Percentiles rank a stretch among this genome's conserved stretches.
These are phyloP conservation scores for Globisporangium rhizosaccharum DNA, from an alignment of 352 stramenopile species.

Conservation along the genomic window DNA sequence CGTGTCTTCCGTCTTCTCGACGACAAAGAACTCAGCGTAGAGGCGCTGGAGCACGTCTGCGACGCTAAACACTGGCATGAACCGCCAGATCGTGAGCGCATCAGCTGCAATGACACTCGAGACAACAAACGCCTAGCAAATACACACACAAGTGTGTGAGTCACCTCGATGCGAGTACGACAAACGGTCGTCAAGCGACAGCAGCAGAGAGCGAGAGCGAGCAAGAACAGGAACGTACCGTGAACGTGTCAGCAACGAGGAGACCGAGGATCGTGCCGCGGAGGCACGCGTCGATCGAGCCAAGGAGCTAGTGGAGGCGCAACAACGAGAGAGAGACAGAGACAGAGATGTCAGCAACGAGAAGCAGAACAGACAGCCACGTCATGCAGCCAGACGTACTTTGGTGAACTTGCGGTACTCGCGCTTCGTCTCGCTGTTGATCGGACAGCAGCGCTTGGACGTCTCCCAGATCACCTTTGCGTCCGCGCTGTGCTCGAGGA, in stretches of 20 bases:
- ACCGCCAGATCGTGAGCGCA: slow-evolving; percentile 56
- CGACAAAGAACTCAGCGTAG: slow-evolving; percentile 69
- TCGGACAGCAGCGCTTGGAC: slow-evolving; percentile 77
- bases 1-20: slow-evolving; percentile 44
- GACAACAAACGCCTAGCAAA: slow-evolving; percentile 69
- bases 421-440: slow-evolving; percentile 81
- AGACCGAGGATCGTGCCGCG: slow-evolving; percentile 79
- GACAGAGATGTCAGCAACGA: not conserved
- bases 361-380: not conserved
- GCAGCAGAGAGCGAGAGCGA: not conserved
- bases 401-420: slow-evolving; percentile 88
- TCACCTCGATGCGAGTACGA: not conserved
- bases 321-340: not conserved
- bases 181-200: not conserved
- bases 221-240: slow-evolving; percentile 12
- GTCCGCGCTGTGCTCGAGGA: slow-evolving; percentile 79
- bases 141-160: not conserved
- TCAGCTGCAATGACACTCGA: slow-evolving; percentile 73
- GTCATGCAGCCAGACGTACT: slow-evolving; percentile 19
- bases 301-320: slow-evolving; percentile 41
- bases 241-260: slow-evolving; percentile 82
- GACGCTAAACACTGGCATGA: slow-evolving; percentile 78
- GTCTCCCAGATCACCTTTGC: slow-evolving; percentile 88
- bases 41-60: slow-evolving; percentile 77
- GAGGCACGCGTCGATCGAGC: slow-evolving; percentile 79